These are phyloP conservation scores for Ceriops zippeliana DNA, from an alignment of 345 rosid species.

Conservation along the genomic window DNA sequence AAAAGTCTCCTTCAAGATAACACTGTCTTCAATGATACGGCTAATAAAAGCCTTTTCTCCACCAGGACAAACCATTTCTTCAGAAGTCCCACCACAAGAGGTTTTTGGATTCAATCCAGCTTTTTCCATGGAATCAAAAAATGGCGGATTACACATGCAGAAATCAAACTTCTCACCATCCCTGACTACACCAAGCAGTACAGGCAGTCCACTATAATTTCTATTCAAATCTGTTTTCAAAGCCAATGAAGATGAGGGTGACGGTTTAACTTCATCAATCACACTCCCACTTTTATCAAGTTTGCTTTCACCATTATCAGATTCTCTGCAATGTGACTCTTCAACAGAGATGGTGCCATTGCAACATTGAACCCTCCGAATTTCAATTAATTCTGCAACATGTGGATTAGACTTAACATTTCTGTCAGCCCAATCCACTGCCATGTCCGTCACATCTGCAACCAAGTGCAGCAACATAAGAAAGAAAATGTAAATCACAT, in stretches of 20 bases:
- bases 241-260: constrained; percentile 22
- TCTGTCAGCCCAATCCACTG: constrained; percentile 85
- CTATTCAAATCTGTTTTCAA: constrained; percentile 16
- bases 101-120: constrained; percentile 91
- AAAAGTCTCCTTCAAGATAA: constrained; percentile 52
- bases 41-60: constrained; percentile 80
- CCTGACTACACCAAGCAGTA: constrained; percentile 62
- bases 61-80: constrained; percentile 87
- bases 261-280: constrained; percentile 16
- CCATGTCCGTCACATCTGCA: constrained; percentile 76
- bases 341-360: constrained; percentile 14
- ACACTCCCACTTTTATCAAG: constrained; percentile 5
- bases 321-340: constrained; percentile 17
- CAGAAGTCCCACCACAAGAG: constrained; percentile 80
- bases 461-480: constrained; percentile 21
- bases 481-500: background rate
- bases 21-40: constrained; percentile 77
- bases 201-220: constrained; percentile 41
- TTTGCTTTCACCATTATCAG: constrained; percentile 22
- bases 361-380: constrained; percentile 49
- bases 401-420: constrained; percentile 68
- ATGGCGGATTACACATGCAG: constrained; percentile 98
- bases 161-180: constrained; percentile 80
- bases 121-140: constrained; percentile 74
- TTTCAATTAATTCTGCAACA: constrained; percentile 59